These are phyloP conservation scores for Euptelea pleiosperma DNA, from an alignment of 164 flowering plant species.

Conservation along the genomic window DNA sequence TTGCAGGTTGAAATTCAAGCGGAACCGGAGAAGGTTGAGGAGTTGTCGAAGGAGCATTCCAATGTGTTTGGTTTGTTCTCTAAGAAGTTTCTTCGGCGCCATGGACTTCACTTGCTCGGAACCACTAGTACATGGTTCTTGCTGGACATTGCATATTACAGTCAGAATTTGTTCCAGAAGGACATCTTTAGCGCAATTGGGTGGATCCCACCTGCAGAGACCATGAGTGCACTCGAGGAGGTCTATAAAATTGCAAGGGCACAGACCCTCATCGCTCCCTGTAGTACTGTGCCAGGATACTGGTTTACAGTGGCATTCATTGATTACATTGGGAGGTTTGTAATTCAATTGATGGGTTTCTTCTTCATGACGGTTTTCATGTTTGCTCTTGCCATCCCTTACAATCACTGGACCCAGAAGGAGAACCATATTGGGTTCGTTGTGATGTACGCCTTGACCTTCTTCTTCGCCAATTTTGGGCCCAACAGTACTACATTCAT, in stretches of 20 bases:
- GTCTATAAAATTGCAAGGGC: slow-evolving; percentile 29
- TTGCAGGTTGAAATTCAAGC: slow-evolving; percentile 29
- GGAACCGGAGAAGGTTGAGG: slow-evolving; percentile 29
- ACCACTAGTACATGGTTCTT: slow-evolving; percentile 40
- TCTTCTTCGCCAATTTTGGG: slow-evolving; percentile 45
- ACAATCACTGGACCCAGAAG: slow-evolving; percentile 22
- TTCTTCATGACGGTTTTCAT: slow-evolving; percentile 38
- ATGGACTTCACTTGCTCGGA: slow-evolving; percentile 36
- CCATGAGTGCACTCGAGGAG: slow-evolving; percentile 32
- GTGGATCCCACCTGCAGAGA: slow-evolving; percentile 31
- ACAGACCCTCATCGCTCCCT: slow-evolving; percentile 33
- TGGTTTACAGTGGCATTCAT: slow-evolving; percentile 40
- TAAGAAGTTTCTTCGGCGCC: slow-evolving; percentile 26
- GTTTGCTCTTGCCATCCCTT: slow-evolving; percentile 35
- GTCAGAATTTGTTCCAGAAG: slow-evolving; percentile 35
- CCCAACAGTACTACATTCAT: slow-evolving; percentile 42
- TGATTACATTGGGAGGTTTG: slow-evolving; percentile 28
- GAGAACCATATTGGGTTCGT: slow-evolving; percentile 26
- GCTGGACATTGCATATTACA: slow-evolving; percentile 44
- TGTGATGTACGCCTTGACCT: slow-evolving; percentile 32
- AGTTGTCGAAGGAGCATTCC: neutral
- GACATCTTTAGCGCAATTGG: slow-evolving; percentile 32
- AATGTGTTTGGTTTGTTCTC: slow-evolving; percentile 30
- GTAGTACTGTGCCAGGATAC: slow-evolving; percentile 36
- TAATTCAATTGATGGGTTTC: slow-evolving; percentile 38